These are phyloP conservation scores for Neospermospora avenae DNA, from an alignment of 2,329 filamentous ascomycete species.

Conservation along the genomic window DNA sequence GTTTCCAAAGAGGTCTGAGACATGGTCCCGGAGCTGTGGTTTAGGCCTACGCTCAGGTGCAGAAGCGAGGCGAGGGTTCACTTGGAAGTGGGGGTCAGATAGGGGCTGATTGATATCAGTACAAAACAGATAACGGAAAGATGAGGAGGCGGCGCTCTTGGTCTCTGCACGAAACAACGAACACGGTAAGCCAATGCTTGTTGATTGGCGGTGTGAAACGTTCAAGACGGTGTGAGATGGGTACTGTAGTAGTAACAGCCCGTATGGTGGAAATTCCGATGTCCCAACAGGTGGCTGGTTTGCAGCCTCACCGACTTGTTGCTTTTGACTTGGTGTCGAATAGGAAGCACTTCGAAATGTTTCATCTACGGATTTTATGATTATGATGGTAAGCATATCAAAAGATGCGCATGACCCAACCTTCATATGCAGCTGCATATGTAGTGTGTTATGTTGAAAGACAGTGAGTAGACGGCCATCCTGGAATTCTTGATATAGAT, in stretches of 20 bases:
- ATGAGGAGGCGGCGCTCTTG: not conserved
- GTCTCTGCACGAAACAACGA: not conserved
- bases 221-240: not conserved
- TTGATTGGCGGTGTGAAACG: not conserved
- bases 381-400: not conserved
- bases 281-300: not conserved
- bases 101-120: not conserved
- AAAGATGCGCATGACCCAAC: too few relatives aligned
- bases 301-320: not conserved
- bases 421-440: too few relatives aligned
- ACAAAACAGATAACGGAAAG: not conserved
- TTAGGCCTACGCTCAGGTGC: not conserved
- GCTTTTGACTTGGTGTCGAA: not conserved
- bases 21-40: not conserved
- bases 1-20: not conserved
- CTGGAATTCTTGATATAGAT: too few relatives aligned
- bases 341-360: not conserved
- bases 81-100: not conserved
- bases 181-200: not conserved
- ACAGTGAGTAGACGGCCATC: not conserved
- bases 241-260: not conserved
- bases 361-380: too few relatives aligned
- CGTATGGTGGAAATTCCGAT: not conserved
- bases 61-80: not conserved
- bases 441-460: not conserved